phyloP scores from a whole-genome alignment of 2,329 filamentous ascomycete species.

The Nothophoma quercina region DNA sequence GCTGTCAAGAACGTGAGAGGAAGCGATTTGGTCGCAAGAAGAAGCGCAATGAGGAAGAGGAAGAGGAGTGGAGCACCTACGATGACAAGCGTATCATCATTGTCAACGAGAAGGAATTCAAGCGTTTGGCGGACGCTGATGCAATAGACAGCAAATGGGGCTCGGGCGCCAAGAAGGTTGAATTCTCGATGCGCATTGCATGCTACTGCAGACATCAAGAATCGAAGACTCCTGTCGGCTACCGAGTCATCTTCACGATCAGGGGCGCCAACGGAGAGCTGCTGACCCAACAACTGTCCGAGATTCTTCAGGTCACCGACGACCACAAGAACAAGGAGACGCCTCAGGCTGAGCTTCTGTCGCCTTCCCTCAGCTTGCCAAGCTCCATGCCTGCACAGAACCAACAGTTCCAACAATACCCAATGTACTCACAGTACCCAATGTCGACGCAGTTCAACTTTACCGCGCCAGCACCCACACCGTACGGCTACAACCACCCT shows the following conservation, averaged over 20 bases:
- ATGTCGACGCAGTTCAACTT: slow-evolving; percentile 21
- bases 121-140: slow-evolving; percentile 41
- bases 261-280: slow-evolving; percentile 80
- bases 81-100: slow-evolving; percentile 54
- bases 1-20: slow-evolving; percentile 90
- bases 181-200: slow-evolving; percentile 92
- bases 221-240: slow-evolving; percentile 80
- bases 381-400: slow-evolving; percentile 24
- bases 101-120: slow-evolving; percentile 50
- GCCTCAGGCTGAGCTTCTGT: slow-evolving; percentile 28
- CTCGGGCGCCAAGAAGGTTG: slow-evolving; percentile 71
- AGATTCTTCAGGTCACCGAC: slow-evolving; percentile 95
- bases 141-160: slow-evolving; percentile 27
- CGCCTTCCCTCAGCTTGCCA: slow-evolving; percentile 30
- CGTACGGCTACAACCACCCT: slow-evolving; percentile 30
- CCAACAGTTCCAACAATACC: slow-evolving; percentile 15
- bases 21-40: slow-evolving; percentile 94
- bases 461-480: slow-evolving; percentile 9
- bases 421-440: slow-evolving; percentile 14
- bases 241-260: slow-evolving; percentile 91
- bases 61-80: slow-evolving; percentile 75
- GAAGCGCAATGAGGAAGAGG: slow-evolving; percentile 86
- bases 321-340: slow-evolving; percentile 79
- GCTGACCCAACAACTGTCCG: slow-evolving; percentile 77
- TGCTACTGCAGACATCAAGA: slow-evolving; percentile 96